Conservation (phyloP, 2,329 filamentous ascomycete genomes). For the Sporothrix brunneoviolacea region DNA sequence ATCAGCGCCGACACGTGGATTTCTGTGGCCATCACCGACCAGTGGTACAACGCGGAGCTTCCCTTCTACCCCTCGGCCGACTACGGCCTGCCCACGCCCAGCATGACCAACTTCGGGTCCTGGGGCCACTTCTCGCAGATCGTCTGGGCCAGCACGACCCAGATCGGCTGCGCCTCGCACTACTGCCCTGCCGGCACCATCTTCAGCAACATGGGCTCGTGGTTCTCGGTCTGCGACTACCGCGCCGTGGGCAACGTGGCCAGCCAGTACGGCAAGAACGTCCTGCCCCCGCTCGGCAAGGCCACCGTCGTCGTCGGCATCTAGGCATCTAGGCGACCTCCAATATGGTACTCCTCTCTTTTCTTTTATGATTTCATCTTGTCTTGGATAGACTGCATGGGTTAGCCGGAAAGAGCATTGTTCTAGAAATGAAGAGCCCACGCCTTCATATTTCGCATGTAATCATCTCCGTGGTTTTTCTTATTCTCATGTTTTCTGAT, state of each 20-base stretch:
- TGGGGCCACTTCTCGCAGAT: slow-evolving; percentile 76
- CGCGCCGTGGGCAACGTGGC: slow-evolving; percentile 50
- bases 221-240: slow-evolving; percentile 89
- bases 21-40: slow-evolving; percentile 63
- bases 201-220: slow-evolving; percentile 43
- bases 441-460: no score
- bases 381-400: no score
- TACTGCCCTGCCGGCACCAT: slow-evolving; percentile 48
- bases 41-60: slow-evolving; percentile 86
- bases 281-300: slow-evolving; percentile 36
- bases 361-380: no score
- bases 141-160: slow-evolving; percentile 58
- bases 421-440: no score
- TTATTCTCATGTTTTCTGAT: no score
- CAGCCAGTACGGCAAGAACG: slow-evolving; percentile 44
- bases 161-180: slow-evolving; percentile 56
- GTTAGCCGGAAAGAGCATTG: no score
- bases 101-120: slow-evolving; percentile 53
- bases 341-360: no score
- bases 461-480: no score
- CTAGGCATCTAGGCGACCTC: no score
- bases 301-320: slow-evolving; percentile 19
- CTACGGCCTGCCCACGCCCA: slow-evolving; percentile 56
- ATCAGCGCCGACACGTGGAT: slow-evolving; percentile 51
- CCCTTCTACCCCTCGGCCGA: slow-evolving; percentile 43